Percentiles rank a stretch among this genome's conserved stretches.
phyloP scores from a whole-genome alignment of 2,329 filamentous ascomycete species.

The Trichoderma cornu-damae region DNA sequence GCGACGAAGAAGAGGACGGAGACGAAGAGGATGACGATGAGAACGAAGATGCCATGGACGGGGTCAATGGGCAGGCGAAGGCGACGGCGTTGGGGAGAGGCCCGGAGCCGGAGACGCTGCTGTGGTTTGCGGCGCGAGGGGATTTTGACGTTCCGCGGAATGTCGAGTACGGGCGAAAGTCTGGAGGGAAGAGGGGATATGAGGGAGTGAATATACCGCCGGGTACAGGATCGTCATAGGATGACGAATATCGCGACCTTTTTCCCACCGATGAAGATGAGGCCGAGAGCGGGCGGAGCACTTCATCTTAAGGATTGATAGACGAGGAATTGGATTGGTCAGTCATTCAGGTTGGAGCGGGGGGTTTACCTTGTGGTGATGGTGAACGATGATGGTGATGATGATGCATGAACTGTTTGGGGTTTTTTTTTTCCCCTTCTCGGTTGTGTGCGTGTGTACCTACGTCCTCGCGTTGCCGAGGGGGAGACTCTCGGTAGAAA shows the following conservation, averaged over 20 bases:
- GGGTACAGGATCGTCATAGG: constrained; percentile 17
- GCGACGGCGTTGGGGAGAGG: constrained; percentile 30
- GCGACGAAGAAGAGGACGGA: constrained; percentile 54
- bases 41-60: constrained; percentile 27
- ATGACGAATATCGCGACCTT: neutral
- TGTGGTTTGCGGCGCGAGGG: constrained; percentile 43
- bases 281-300: neutral
- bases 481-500: too few relatives aligned
- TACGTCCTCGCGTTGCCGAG: neutral
- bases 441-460: too few relatives aligned
- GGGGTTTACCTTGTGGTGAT: neutral
- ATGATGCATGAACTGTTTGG: neutral
- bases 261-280: neutral
- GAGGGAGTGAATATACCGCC: constrained; percentile 35
- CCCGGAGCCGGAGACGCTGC: constrained; percentile 43
- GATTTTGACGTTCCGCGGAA: constrained; percentile 43
- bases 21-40: constrained; percentile 48
- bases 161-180: constrained; percentile 40
- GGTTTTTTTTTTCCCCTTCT: neutral
- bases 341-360: neutral
- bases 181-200: constrained; percentile 30
- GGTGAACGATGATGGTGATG: neutral
- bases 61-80: constrained; percentile 20
- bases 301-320: neutral
- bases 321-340: neutral